Evolutionary conservation across 768 basidiomycete species (phyloP).

Genomic region (Podaxis mareebaensis): DNA sequence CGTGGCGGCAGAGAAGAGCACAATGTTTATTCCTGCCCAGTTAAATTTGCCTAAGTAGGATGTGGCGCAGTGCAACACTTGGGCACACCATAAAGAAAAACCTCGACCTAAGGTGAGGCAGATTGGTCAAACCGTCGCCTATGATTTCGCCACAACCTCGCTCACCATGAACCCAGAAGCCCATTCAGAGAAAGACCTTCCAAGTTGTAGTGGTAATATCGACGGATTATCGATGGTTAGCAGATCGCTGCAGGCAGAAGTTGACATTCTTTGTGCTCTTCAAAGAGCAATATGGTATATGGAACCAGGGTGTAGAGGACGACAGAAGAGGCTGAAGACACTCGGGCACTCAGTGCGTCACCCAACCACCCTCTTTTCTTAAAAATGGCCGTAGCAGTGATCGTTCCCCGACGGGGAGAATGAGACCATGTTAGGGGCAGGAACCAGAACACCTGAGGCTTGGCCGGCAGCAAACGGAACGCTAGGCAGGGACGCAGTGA

Average conservation of each 20-base stretch:
- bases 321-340: too few relatives aligned
- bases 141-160: not conserved
- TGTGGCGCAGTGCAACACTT: too few relatives aligned
- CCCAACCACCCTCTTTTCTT: too few relatives aligned
- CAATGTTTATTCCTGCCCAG: constrained; percentile 33
- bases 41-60: not conserved
- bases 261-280: not conserved
- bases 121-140: not conserved
- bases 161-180: constrained; percentile 1
- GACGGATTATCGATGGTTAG: not conserved
- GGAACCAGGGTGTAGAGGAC: not conserved
- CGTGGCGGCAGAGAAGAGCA: constrained; percentile 35
- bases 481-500: too few relatives aligned
- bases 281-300: not conserved
- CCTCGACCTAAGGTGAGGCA: not conserved
- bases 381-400: too few relatives aligned
- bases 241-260: not conserved
- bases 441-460: too few relatives aligned
- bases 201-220: not conserved
- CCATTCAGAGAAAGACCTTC: not conserved
- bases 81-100: constrained; percentile 5
- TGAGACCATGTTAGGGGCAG: too few relatives aligned
- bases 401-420: too few relatives aligned
- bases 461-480: too few relatives aligned
- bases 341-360: too few relatives aligned